phyloP scores from a whole-genome alignment of 2,329 filamentous ascomycete genomes.

The Lachnellula cervina region DNA sequence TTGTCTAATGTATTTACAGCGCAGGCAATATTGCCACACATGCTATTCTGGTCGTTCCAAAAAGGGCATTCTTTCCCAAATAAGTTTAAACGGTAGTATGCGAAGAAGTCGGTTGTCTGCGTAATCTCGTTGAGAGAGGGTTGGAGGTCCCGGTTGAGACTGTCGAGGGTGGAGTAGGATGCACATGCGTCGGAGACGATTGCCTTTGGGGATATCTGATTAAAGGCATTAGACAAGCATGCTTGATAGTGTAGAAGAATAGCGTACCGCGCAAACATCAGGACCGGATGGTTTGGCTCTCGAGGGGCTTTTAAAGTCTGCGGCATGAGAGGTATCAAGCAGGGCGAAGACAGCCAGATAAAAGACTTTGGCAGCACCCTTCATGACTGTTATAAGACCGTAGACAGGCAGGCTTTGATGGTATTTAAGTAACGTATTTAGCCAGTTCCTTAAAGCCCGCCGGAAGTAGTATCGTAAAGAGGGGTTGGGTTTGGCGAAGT shows the following conservation, averaged over 20 bases:
- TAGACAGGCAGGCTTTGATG: constrained; percentile 15
- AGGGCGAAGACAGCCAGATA: constrained; percentile 59
- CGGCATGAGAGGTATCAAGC: constrained; percentile 44
- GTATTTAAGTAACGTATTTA: constrained; percentile 10
- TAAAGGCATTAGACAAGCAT: constrained; percentile 30
- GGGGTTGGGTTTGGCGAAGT: constrained; percentile 1
- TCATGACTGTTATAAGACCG: constrained; percentile 38
- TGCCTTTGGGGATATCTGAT: constrained; percentile 77
- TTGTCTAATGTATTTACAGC: constrained; percentile 93
- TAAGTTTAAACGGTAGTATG: constrained; percentile 91
- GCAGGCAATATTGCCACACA: constrained; percentile 96
- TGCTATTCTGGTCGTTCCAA: constrained; percentile 87
- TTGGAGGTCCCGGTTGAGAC: constrained; percentile 71
- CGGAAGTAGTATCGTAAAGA: constrained; percentile 5
- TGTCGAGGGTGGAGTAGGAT: constrained; percentile 85
- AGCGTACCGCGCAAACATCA: constrained; percentile 36
- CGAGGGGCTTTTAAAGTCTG: constrained; percentile 30
- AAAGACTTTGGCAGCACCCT: constrained; percentile 49
- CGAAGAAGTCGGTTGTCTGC: constrained; percentile 91
- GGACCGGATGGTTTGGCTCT: constrained; percentile 34
- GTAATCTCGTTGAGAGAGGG: constrained; percentile 78
- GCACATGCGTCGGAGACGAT: constrained; percentile 94
- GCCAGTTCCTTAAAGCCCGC: constrained; percentile 6
- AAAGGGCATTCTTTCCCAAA: constrained; percentile 95
- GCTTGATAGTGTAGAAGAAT: constrained; percentile 25